Conservation (phyloP, 805 yeast species). For the Candida berthetii region DNA sequence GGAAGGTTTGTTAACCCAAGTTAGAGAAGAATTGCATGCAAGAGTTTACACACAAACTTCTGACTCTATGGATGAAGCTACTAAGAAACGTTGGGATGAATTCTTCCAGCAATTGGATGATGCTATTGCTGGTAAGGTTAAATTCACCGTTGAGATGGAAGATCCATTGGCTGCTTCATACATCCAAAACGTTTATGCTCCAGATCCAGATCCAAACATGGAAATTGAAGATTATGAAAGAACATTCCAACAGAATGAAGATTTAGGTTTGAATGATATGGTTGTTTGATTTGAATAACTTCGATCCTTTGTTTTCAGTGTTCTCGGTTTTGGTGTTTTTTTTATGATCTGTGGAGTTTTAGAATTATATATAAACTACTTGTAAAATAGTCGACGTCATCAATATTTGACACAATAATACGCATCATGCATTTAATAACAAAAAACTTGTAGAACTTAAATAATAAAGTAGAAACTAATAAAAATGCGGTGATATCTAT, state of each 20-base stretch:
- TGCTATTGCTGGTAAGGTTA: conserved; percentile 75
- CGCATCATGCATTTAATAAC: too few relatives aligned
- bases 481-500: too few relatives aligned
- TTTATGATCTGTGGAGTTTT: too few relatives aligned
- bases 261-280: conserved; percentile 65
- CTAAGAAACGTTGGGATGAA: conserved; percentile 74
- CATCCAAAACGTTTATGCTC: conserved; percentile 97
- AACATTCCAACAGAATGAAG: conserved; percentile 85
- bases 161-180: conserved; percentile 96
- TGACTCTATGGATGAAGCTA: conserved; percentile 81
- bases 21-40: conserved; percentile 78
- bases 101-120: conserved; percentile 71
- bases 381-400: too few relatives aligned
- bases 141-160: conserved; percentile 82
- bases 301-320: too few relatives aligned
- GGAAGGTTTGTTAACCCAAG: conserved; percentile 89
- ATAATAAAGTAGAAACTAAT: too few relatives aligned
- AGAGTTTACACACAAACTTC: conserved; percentile 83
- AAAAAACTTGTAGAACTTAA: too few relatives aligned
- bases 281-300: conserved; percentile 15
- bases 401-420: too few relatives aligned
- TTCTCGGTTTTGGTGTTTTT: too few relatives aligned
- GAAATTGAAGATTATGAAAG: conserved; percentile 84
- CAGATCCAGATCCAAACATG: conserved; percentile 98
- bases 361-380: too few relatives aligned